phyloP scores from a whole-genome alignment of 2,329 filamentous ascomycete genomes.

The Neopestalotiopsis clavispora region DNA sequence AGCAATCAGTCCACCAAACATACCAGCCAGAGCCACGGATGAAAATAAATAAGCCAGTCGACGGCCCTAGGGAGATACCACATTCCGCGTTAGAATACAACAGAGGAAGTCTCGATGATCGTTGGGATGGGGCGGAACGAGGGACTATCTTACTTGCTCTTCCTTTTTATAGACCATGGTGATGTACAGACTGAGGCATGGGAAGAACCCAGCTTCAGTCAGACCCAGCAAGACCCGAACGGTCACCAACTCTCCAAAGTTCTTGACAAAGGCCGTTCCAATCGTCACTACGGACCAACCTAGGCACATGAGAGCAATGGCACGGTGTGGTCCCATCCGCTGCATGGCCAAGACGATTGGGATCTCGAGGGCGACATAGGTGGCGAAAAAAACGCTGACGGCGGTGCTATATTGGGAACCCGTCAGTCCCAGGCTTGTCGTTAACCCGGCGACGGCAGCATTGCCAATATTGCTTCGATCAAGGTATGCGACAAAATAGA shows the following conservation, averaged over 20 bases:
- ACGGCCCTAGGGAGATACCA: constrained; percentile 47
- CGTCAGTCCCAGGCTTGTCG: neutral
- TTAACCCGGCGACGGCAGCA: neutral
- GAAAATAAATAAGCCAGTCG: constrained; percentile 68
- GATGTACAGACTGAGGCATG: constrained; percentile 62
- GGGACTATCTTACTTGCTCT: constrained; percentile 39
- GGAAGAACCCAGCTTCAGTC: constrained; percentile 64
- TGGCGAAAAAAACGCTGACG: constrained; percentile 1
- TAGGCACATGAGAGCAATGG: constrained; percentile 30
- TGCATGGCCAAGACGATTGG: constrained; percentile 37
- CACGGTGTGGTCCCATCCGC: constrained; percentile 35
- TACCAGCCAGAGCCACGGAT: constrained; percentile 64
- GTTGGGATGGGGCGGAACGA: no score
- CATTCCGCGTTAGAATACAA: no score
- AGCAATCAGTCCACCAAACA: constrained; percentile 67
- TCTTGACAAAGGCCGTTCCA: constrained; percentile 27
- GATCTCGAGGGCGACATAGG: neutral
- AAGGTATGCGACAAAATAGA: neutral
- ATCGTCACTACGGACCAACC: constrained; percentile 31
- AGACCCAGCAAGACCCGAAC: constrained; percentile 57
- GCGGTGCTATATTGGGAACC: constrained; percentile 2
- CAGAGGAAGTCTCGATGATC: no score
- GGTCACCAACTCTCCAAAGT: constrained; percentile 26
- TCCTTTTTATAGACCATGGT: constrained; percentile 68
- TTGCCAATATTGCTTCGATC: constrained; percentile 4